Evolutionary conservation across 495 filamentous ascomycete genomes (phyloP).

Genomic region (Clohesyomyces aquaticus): DNA sequence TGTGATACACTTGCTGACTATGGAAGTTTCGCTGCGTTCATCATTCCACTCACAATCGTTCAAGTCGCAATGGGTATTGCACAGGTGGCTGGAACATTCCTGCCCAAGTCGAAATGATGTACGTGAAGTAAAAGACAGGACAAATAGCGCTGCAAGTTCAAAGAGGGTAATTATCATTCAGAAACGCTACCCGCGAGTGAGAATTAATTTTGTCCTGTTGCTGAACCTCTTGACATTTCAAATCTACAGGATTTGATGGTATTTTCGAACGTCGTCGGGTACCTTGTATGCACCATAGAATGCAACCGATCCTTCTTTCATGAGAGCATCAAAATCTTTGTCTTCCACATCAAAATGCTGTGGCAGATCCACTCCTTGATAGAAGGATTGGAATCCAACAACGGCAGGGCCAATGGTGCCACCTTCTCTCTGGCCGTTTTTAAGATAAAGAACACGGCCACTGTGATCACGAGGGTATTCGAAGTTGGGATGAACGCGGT

Average conservation of each 20-base stretch:
- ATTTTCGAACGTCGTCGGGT: neutral
- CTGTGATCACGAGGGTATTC: neutral
- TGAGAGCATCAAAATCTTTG: neutral
- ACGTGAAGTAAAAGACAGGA: no score
- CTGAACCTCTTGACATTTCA: no score
- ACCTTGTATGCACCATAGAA: neutral
- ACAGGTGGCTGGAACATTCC: neutral
- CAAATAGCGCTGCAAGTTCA: no score
- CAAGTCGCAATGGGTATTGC: neutral
- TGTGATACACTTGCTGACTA: neutral
- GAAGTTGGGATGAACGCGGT: neutral
- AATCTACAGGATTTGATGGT: no score
- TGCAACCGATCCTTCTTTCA: neutral
- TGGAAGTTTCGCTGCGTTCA: neutral
- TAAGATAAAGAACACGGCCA: neutral
- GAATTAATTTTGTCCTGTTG: no score
- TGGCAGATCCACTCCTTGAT: neutral
- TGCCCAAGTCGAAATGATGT: no score
- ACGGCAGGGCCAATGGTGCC: neutral
- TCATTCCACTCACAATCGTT: neutral
- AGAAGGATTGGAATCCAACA: neutral
- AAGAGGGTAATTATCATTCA: no score
- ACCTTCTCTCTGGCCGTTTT: neutral
- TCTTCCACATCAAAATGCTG: neutral
- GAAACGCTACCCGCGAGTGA: no score